phyloP scores from a whole-genome alignment of 768 basidiomycete genomes.

The Trametes meyenii region DNA sequence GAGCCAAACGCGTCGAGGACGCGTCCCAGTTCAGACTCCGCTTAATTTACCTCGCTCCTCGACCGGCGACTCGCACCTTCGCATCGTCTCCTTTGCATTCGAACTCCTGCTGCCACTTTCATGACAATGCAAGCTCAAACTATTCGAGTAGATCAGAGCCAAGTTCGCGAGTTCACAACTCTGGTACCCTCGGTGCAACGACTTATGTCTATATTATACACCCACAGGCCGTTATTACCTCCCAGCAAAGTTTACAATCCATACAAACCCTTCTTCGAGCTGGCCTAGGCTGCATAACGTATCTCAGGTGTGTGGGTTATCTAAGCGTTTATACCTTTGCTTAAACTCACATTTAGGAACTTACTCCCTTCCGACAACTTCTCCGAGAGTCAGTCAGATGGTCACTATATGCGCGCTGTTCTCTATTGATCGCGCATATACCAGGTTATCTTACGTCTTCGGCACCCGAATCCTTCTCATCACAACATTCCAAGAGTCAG shows the following conservation, averaged over 20 bases:
- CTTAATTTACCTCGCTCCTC: not conserved
- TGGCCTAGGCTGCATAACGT: constrained; percentile 76
- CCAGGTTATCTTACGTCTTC: constrained; percentile 59
- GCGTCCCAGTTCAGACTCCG: constrained; percentile 25
- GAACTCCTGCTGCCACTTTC: not conserved
- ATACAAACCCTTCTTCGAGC: constrained; percentile 75
- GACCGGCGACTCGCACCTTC: not conserved
- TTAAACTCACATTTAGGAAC: constrained; percentile 48
- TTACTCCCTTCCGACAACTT: constrained; percentile 82
- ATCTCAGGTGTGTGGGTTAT: constrained; percentile 55
- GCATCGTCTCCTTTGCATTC: not conserved
- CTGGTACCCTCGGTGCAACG: not conserved
- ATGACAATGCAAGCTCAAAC: constrained; percentile 45
- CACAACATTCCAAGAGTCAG: constrained; percentile 35
- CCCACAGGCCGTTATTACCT: constrained; percentile 33
- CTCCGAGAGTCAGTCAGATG: constrained; percentile 53
- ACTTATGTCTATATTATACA: too few relatives aligned
- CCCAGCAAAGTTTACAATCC: constrained; percentile 66
- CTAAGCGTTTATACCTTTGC: constrained; percentile 8
- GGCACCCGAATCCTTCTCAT: constrained; percentile 35
- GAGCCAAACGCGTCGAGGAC: constrained; percentile 28
- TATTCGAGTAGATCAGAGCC: constrained; percentile 28
- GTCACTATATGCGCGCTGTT: constrained; percentile 13
- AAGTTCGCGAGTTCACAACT: constrained; percentile 21
- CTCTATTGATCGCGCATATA: not conserved